Evolutionary conservation across 1,284 basidiomycete species (phyloP).

Genomic region (Sutorius eximius): DNA sequence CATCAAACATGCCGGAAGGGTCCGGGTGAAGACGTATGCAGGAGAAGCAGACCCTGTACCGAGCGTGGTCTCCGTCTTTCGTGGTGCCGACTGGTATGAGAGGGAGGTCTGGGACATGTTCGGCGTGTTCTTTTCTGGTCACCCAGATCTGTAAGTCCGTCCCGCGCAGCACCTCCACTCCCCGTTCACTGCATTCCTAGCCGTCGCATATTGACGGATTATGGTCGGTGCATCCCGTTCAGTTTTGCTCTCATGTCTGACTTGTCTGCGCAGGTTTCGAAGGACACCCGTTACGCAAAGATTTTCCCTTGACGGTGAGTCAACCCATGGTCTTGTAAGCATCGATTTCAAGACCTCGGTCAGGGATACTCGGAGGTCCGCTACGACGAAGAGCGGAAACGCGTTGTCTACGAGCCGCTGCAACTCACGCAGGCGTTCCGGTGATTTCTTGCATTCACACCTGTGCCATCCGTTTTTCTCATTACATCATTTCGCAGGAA

Average conservation of each 20-base stretch:
- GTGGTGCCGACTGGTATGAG: slow-evolving; percentile 98
- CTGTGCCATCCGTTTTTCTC: neutral
- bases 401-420: slow-evolving; percentile 96
- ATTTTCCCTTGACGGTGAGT: slow-evolving; percentile 92
- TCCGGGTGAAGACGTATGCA: slow-evolving; percentile 98
- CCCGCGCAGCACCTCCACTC: neutral
- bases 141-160: slow-evolving; percentile 86
- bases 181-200: slow-evolving; percentile 41
- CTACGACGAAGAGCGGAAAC: slow-evolving; percentile 98
- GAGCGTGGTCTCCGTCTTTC: slow-evolving; percentile 77
- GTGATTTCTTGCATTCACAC: slow-evolving; percentile 41
- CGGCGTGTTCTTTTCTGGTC: slow-evolving; percentile 95
- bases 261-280: slow-evolving; percentile 75
- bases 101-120: slow-evolving; percentile 98
- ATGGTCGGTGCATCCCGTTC: slow-evolving; percentile 56
- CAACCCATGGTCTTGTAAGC: neutral
- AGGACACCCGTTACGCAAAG: slow-evolving; percentile 96
- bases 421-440: slow-evolving; percentile 98
- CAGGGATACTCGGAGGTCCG: slow-evolving; percentile 96
- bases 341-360: slow-evolving; percentile 1
- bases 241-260: slow-evolving; percentile 8
- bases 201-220: slow-evolving; percentile 96
- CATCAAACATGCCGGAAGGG: slow-evolving; percentile 71
- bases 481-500: slow-evolving; percentile 54
- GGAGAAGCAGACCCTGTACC: slow-evolving; percentile 95